Percentiles rank a stretch among this genome's conserved stretches.
These are phyloP conservation scores for Ganoderma sinense DNA, from an alignment of 1,284 basidiomycete genomes.

Conservation along the genomic window DNA sequence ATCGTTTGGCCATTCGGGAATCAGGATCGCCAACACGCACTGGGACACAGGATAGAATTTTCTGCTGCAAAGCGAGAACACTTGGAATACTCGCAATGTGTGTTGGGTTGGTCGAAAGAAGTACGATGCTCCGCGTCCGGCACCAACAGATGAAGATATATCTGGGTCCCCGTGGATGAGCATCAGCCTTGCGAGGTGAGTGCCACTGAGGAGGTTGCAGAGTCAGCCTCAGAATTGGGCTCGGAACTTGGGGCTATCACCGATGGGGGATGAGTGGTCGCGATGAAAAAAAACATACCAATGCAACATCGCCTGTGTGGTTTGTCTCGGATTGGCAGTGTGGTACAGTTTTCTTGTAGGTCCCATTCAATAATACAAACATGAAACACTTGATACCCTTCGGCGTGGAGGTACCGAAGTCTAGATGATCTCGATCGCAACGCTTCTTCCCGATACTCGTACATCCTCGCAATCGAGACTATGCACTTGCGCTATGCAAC, in stretches of 20 bases:
- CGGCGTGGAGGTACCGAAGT: background rate
- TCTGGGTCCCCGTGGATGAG: too few relatives aligned
- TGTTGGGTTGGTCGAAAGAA: too few relatives aligned
- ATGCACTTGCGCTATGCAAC: conserved; percentile 16
- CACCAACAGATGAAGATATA: too few relatives aligned
- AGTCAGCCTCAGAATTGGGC: background rate
- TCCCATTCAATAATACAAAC: background rate
- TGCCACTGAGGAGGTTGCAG: background rate
- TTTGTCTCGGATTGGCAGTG: background rate
- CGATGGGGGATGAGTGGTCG: background rate
- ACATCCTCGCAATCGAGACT: conserved; percentile 1
- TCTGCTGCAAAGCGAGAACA: too few relatives aligned
- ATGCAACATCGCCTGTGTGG: background rate
- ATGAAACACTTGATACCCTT: conserved; percentile 2
- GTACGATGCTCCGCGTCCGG: too few relatives aligned
- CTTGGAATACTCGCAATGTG: too few relatives aligned
- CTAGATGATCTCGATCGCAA: background rate
- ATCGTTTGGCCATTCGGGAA: too few relatives aligned
- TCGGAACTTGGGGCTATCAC: background rate
- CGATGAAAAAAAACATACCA: background rate
- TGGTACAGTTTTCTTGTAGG: background rate
- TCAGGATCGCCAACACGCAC: too few relatives aligned
- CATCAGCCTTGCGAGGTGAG: background rate
- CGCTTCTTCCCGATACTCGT: conserved; percentile 6
- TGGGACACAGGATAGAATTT: too few relatives aligned